Evolutionary conservation across 2,329 filamentous ascomycete genomes (phyloP).

Genomic region (Sclerotinia nivalis): DNA sequence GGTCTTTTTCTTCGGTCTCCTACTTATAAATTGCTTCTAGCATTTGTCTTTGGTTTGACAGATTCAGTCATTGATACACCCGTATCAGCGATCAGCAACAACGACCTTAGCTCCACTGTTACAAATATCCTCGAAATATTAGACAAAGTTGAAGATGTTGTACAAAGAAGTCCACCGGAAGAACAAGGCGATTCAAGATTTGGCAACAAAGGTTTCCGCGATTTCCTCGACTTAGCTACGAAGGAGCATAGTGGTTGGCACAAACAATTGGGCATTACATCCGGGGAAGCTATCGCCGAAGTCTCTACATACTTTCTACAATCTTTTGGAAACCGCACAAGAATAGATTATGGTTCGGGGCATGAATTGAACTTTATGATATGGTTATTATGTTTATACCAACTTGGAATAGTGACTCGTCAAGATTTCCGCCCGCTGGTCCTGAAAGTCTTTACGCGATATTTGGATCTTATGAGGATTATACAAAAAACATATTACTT

Average conservation of each 20-base stretch:
- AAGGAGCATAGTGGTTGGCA: slow-evolving; percentile 63
- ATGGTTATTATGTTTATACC: slow-evolving; percentile 93
- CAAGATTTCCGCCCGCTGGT: slow-evolving; percentile 73
- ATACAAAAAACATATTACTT: slow-evolving; percentile 94
- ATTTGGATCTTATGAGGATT: slow-evolving; percentile 81
- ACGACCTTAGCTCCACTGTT: slow-evolving; percentile 59
- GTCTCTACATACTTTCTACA: slow-evolving; percentile 77
- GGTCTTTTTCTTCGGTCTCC: slow-evolving; percentile 76
- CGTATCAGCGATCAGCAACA: slow-evolving; percentile 60
- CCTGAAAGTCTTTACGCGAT: slow-evolving; percentile 76
- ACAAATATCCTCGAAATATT: slow-evolving; percentile 68
- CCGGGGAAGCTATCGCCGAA: slow-evolving; percentile 62
- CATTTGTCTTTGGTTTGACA: slow-evolving; percentile 84
- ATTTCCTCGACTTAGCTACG: slow-evolving; percentile 70
- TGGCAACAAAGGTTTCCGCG: slow-evolving; percentile 88
- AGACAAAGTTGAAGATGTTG: slow-evolving; percentile 64
- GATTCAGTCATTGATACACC: slow-evolving; percentile 75
- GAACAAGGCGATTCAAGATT: slow-evolving; percentile 89
- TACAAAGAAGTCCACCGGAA: slow-evolving; percentile 72
- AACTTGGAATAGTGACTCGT: slow-evolving; percentile 64
- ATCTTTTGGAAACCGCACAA: slow-evolving; percentile 79
- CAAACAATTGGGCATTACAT: slow-evolving; percentile 54
- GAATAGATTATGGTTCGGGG: slow-evolving; percentile 95
- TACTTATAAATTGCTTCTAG: slow-evolving; percentile 72
- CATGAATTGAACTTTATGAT: slow-evolving; percentile 97